A percentile compares a stretch with the other conserved stretches of the same genome.
These are phyloP conservation scores for Suillus spraguei DNA, from an alignment of 768 basidiomycete species.

Conservation along the genomic window DNA sequence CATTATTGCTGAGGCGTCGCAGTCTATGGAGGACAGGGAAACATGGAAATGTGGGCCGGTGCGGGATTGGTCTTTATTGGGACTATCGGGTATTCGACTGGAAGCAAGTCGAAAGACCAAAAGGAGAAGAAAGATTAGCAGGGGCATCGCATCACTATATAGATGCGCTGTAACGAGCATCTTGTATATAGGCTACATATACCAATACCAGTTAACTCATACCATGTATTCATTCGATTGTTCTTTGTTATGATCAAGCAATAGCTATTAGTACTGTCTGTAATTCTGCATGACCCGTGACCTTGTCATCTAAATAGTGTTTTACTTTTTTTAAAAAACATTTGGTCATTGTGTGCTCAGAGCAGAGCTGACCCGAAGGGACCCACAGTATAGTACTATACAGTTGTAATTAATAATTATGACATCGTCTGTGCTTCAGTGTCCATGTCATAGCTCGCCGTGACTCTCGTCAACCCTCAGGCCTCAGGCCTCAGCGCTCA, in stretches of 20 bases:
- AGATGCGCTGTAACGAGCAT: not conserved
- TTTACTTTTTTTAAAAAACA: too few species aligned
- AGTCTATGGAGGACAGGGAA: conserved; percentile 43
- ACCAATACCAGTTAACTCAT: not conserved
- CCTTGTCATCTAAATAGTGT: not conserved
- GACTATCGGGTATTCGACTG: conserved; percentile 64
- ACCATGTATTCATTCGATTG: not conserved
- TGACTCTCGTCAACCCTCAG: too few species aligned
- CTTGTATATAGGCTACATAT: too few species aligned
- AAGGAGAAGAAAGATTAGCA: conserved; percentile 31
- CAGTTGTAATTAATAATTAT: too few species aligned
- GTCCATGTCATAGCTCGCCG: too few species aligned
- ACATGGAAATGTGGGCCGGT: conserved; percentile 65
- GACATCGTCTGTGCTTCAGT: too few species aligned
- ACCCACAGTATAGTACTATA: too few species aligned
- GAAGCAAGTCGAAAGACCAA: conserved; percentile 10
- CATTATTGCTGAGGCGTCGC: conserved; percentile 72
- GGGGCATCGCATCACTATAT: not conserved
- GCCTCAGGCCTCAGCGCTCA: too few species aligned
- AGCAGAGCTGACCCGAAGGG: too few species aligned
- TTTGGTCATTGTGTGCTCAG: too few species aligned
- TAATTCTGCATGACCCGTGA: not conserved
- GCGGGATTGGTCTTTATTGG: conserved; percentile 70
- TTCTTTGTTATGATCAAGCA: not conserved
- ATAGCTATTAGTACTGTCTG: not conserved